Conservation (phyloP, 441 rosid species). For the Syzygium malaccense region DNA sequence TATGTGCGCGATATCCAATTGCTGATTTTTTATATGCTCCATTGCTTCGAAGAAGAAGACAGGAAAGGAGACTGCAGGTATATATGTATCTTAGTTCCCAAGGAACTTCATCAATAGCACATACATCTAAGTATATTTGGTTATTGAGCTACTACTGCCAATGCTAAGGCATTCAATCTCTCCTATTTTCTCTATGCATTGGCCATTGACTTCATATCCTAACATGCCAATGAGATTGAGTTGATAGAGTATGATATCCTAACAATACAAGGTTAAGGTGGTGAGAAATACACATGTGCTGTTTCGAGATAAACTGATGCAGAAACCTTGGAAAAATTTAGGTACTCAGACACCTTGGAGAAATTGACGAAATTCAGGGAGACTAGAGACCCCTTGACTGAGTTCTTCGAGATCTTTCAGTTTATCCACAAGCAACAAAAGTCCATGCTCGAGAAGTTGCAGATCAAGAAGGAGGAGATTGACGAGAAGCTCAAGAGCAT, state of each 20-base stretch:
- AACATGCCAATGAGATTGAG: not conserved
- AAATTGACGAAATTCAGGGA: slow-evolving; percentile 78
- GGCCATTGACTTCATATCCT: not conserved
- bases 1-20: not conserved
- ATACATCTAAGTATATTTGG: not conserved
- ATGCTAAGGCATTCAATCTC: not conserved
- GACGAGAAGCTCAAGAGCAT: slow-evolving; percentile 61
- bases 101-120: not conserved
- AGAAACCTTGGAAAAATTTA: not conserved
- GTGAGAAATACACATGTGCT: not conserved
- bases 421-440: slow-evolving; percentile 61
- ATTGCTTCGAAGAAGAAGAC: not conserved
- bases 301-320: not conserved
- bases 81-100: not conserved
- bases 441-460: slow-evolving; percentile 60
- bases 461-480: slow-evolving; percentile 49
- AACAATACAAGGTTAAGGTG: not conserved
- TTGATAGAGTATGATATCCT: not conserved
- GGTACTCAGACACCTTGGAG: slow-evolving; percentile 46
- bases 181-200: not conserved
- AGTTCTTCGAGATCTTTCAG: slow-evolving; percentile 57
- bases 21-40: not conserved
- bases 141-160: not conserved
- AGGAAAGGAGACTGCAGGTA: not conserved
- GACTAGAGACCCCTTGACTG: slow-evolving; percentile 61